Conservation (phyloP, 208 protist genomes). For the Plasmodiophora brassicae region DNA sequence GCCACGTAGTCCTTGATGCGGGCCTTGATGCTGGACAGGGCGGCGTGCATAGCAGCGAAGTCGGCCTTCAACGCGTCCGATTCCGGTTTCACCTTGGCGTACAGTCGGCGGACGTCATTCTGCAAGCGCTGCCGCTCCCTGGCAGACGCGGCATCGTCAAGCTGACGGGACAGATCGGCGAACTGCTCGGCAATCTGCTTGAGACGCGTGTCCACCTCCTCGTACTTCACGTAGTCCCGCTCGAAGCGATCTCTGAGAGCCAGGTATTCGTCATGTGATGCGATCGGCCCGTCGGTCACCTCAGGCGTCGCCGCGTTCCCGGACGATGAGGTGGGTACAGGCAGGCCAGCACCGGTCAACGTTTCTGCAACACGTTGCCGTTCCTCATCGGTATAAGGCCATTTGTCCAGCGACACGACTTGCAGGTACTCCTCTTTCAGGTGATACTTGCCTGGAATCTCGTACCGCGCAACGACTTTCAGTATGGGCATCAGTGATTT, state of each 20-base stretch:
- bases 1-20: constrained; percentile 2
- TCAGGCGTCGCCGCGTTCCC: background rate
- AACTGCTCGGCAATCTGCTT: background rate
- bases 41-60: background rate
- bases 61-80: background rate
- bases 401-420: background rate
- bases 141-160: background rate
- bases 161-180: background rate
- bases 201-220: background rate
- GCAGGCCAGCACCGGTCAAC: background rate
- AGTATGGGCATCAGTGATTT: background rate
- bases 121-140: background rate
- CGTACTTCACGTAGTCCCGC: background rate
- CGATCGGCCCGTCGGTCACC: background rate
- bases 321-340: background rate
- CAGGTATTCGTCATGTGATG: background rate
- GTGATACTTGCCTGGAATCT: background rate
- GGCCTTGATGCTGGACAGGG: background rate
- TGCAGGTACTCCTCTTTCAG: background rate
- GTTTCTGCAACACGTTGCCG: background rate
- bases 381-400: background rate
- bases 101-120: background rate
- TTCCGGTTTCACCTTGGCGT: constrained; percentile 7
- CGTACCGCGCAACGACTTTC: background rate
- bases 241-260: background rate